Conservation (phyloP, 1,139 yeast genomes). For the Suhomyces taliae region DNA sequence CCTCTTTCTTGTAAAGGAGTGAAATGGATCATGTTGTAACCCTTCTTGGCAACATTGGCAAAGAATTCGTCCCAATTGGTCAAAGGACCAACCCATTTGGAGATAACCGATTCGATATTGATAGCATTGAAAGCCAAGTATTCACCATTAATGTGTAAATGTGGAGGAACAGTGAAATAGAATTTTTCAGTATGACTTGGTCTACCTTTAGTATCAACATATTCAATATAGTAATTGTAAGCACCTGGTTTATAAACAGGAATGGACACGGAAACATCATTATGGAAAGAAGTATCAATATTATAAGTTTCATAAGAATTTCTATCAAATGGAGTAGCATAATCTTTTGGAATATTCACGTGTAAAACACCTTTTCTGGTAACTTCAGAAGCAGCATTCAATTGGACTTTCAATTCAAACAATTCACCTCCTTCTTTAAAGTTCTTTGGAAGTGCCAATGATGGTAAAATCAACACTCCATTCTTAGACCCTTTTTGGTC, state of each 20-base stretch:
- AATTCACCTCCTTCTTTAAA: constrained; percentile 45
- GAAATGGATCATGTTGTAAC: constrained; percentile 94
- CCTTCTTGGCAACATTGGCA: constrained; percentile 60
- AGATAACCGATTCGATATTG: constrained; percentile 79
- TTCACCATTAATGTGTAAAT: constrained; percentile 54
- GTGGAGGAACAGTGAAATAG: constrained; percentile 83
- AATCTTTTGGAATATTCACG: constrained; percentile 67
- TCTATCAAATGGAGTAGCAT: constrained; percentile 52
- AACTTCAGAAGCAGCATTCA: constrained; percentile 74
- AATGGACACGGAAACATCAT: constrained; percentile 62
- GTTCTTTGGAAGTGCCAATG: constrained; percentile 47
- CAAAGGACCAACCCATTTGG: constrained; percentile 86
- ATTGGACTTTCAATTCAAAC: constrained; percentile 57
- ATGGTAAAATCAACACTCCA: constrained; percentile 68
- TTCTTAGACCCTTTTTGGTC: constrained; percentile 41
- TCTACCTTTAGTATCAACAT: constrained; percentile 33
- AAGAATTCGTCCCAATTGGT: constrained; percentile 67
- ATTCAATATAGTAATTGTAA: constrained; percentile 64
- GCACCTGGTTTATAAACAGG: constrained; percentile 76
- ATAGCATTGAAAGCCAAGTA: constrained; percentile 76
- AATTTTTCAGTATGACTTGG: constrained; percentile 51
- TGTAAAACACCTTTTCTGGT: constrained; percentile 69
- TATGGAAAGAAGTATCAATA: constrained; percentile 51
- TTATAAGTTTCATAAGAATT: constrained; percentile 49
- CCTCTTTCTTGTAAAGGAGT: constrained; percentile 93